Conservation (phyloP, 306 rosid genomes). For the Gastrolobium bilobum region DNA sequence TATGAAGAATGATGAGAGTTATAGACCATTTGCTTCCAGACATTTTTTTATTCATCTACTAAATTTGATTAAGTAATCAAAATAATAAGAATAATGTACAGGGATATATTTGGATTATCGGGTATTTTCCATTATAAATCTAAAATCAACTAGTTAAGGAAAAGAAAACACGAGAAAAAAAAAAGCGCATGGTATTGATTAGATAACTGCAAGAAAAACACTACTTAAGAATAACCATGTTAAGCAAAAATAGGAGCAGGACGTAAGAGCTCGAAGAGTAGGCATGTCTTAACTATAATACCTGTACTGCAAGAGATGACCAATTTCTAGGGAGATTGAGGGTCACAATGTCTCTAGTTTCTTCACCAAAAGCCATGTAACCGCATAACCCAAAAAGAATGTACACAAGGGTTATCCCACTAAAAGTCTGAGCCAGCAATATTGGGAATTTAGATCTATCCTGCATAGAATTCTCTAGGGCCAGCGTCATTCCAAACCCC, state of each 20-base stretch:
- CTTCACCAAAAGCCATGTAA: conserved; percentile 93
- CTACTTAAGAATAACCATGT: neutral
- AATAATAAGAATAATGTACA: neutral
- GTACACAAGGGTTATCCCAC: conserved; percentile 77
- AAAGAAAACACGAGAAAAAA: neutral
- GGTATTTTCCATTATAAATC: conserved; percentile 19
- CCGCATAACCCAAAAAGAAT: conserved; percentile 80
- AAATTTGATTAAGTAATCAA: neutral
- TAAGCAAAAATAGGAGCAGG: conserved; percentile 28
- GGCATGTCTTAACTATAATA: conserved; percentile 43
- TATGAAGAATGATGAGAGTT: conserved; percentile 17
- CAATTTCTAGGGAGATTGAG: conserved; percentile 88
- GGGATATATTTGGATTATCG: conserved; percentile 2
- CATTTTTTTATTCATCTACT: neutral
- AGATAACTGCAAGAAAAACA: neutral
- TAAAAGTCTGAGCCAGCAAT: conserved; percentile 77
- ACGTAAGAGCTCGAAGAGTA: conserved; percentile 19
- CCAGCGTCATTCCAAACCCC: conserved; percentile 92
- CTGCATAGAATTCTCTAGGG: conserved; percentile 75
- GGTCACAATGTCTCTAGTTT: conserved; percentile 81
- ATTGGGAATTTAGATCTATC: conserved; percentile 63
- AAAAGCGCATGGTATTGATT: neutral
- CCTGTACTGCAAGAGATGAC: conserved; percentile 84
- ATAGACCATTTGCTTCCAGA: neutral
- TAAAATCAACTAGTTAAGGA: conserved; percentile 6